Evolutionary conservation across 768 basidiomycete genomes (phyloP).

Genomic region (Tremella yokohamensis): DNA sequence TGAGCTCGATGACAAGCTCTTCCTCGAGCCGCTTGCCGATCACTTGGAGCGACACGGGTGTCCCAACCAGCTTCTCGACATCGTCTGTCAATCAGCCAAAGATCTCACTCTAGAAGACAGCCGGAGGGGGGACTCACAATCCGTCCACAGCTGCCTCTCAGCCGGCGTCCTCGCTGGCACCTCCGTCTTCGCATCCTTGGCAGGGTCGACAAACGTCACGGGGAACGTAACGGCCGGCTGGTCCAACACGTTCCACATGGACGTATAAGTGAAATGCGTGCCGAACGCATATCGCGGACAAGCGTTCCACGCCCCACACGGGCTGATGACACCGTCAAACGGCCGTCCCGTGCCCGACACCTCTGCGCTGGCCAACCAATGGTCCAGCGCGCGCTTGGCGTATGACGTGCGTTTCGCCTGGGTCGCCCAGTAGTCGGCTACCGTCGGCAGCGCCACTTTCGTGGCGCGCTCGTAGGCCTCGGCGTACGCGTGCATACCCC

Average conservation of each 20-base stretch:
- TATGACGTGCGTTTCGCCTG: slow-evolving; percentile 24
- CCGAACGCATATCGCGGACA: slow-evolving; percentile 60
- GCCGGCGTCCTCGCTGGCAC: slow-evolving; percentile 51
- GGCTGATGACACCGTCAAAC: slow-evolving; percentile 33
- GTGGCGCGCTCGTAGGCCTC: slow-evolving; percentile 13
- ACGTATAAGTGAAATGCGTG: slow-evolving; percentile 61
- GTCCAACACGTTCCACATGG: slow-evolving; percentile 62
- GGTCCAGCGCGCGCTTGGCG: slow-evolving; percentile 25
- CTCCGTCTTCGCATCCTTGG: slow-evolving; percentile 53
- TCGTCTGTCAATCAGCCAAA: slow-evolving; percentile 51
- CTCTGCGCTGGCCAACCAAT: slow-evolving; percentile 25
- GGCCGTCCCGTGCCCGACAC: slow-evolving; percentile 38
- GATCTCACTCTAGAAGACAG: not conserved
- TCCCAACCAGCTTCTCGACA: slow-evolving; percentile 62
- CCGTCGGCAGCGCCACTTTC: slow-evolving; percentile 19
- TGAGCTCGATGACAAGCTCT: slow-evolving; percentile 68
- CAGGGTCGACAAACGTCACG: slow-evolving; percentile 57
- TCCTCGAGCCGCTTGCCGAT: slow-evolving; percentile 65
- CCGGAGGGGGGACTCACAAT: slow-evolving; percentile 49
- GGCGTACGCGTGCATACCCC: slow-evolving; percentile 19
- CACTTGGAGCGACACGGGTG: slow-evolving; percentile 67
- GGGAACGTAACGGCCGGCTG: slow-evolving; percentile 62
- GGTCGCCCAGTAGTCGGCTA: slow-evolving; percentile 29
- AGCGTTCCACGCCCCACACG: slow-evolving; percentile 57
- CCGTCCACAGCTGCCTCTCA: slow-evolving; percentile 56